These are phyloP conservation scores for Teratosphaeria epicoccoides DNA, from an alignment of 2,329 filamentous ascomycete species.

Conservation along the genomic window DNA sequence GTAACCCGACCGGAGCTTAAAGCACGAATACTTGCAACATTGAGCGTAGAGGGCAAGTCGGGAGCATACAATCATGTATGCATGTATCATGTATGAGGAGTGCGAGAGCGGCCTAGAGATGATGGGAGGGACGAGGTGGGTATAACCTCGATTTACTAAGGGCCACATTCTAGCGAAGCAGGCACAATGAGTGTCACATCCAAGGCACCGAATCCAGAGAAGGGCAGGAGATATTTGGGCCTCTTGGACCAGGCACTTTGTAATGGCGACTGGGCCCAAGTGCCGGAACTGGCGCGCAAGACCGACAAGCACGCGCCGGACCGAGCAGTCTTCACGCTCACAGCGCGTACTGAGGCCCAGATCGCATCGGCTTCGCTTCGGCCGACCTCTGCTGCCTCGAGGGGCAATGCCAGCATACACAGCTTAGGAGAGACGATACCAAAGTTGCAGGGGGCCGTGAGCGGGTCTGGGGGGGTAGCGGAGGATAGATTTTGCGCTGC, in stretches of 20 bases:
- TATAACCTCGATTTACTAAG: no score
- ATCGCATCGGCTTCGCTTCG: conserved; percentile 35
- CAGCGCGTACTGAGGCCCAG: conserved; percentile 37
- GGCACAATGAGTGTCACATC: conserved; percentile 18
- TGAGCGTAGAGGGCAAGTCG: no score
- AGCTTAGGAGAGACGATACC: conserved; percentile 30
- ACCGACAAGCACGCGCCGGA: conserved; percentile 86
- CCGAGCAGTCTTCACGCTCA: conserved; percentile 34
- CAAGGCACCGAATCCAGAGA: conserved; percentile 32
- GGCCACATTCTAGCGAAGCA: not conserved
- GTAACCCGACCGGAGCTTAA: no score
- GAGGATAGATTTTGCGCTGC: conserved; percentile 62
- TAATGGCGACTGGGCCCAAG: conserved; percentile 73
- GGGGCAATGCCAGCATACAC: conserved; percentile 23
- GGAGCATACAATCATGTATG: no score
- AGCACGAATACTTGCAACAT: no score
- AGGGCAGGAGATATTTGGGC: conserved; percentile 71
- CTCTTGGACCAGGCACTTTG: conserved; percentile 79
- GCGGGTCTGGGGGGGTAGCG: conserved; percentile 23
- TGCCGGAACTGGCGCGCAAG: conserved; percentile 85
- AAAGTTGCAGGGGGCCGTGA: conserved; percentile 27
- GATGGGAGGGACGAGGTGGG: no score
- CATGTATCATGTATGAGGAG: no score
- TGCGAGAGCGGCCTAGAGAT: no score
- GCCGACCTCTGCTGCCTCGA: conserved; percentile 32